A percentile compares a stretch with the other conserved stretches of the same genome.
Evolutionary conservation across 371 early-diverging fungal genomes (phyloP).

Genomic region (Rhizopus arrhizus): DNA sequence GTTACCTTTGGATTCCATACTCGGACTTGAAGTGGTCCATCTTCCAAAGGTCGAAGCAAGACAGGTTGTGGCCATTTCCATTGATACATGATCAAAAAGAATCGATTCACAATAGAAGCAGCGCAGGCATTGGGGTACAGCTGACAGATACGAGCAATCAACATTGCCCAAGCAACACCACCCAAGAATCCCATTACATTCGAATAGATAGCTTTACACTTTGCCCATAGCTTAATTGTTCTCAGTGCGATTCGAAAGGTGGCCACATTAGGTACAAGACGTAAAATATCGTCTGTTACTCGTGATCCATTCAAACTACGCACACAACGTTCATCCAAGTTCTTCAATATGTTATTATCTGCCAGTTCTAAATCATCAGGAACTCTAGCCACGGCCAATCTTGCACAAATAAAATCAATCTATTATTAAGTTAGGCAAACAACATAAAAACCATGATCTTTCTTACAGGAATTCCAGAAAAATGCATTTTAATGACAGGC

Average conservation of each 20-base stretch:
- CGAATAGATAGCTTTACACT: constrained; percentile 92
- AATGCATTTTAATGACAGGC: constrained; percentile 97
- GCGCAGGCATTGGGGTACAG: constrained; percentile 96
- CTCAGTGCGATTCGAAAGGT: constrained; percentile 92
- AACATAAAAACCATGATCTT: neutral
- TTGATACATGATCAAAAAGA: constrained; percentile 88
- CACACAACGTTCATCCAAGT: constrained; percentile 92
- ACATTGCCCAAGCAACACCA: constrained; percentile 99
- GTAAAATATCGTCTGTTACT: constrained; percentile 96
- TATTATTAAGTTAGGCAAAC: constrained; percentile 35
- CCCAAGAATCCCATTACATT: constrained; percentile 99
- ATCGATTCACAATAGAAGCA: constrained; percentile 85
- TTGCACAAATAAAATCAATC: constrained; percentile 96
- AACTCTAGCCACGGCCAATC: constrained; percentile 71
- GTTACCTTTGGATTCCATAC: constrained; percentile 97
- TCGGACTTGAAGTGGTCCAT: constrained; percentile 87
- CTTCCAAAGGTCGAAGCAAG: constrained; percentile 91
- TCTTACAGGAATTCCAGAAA: constrained; percentile 81
- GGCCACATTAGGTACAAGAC: constrained; percentile 90
- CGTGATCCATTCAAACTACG: constrained; percentile 96
- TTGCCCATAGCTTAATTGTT: constrained; percentile 99
- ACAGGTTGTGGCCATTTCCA: constrained; percentile 99
- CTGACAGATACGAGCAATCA: constrained; percentile 98
- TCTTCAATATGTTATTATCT: constrained; percentile 83
- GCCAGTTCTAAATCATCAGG: constrained; percentile 85